Percentiles rank a stretch among this genome's conserved stretches.
phyloP scores from a whole-genome alignment of 306 rosid genomes.

The Rosa rugosa region DNA sequence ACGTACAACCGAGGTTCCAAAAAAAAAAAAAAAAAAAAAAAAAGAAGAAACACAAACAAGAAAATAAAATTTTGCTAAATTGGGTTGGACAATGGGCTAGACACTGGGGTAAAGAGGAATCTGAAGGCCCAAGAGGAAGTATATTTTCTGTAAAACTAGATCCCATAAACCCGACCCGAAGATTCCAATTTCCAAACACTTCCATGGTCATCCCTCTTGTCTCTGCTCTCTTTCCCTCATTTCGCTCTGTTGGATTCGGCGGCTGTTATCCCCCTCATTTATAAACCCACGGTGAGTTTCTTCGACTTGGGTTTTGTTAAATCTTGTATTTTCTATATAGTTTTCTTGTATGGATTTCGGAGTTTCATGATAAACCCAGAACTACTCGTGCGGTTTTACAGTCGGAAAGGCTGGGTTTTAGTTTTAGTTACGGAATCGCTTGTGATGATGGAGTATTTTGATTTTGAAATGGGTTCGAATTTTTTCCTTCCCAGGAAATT shows the following conservation, averaged over 20 bases:
- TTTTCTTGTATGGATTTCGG: not conserved
- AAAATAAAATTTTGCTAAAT: too few relatives aligned
- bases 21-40: too few relatives aligned
- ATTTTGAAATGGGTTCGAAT: not conserved
- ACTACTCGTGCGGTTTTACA: not conserved
- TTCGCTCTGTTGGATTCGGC: constrained; percentile 2
- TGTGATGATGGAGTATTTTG: not conserved
- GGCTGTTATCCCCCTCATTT: not conserved
- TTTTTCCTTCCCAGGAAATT: not conserved
- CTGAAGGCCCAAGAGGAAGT: not conserved
- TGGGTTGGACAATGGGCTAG: too few relatives aligned
- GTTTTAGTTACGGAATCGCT: not conserved
- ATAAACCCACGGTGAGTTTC: constrained; percentile 12
- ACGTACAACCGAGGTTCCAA: too few relatives aligned
- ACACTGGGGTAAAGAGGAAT: not conserved
- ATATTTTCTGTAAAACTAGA: not conserved
- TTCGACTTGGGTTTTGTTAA: not conserved
- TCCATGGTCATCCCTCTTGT: not conserved
- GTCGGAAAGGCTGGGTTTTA: not conserved
- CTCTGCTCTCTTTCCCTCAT: not conserved
- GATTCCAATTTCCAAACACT: not conserved
- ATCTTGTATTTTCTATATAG: not conserved
- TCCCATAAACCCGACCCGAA: not conserved
- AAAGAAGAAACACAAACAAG: too few relatives aligned
- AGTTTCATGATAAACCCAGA: constrained; percentile 9